Evolutionary conservation across 768 basidiomycete species (phyloP).

Genomic region (Kondoa malvinella): DNA sequence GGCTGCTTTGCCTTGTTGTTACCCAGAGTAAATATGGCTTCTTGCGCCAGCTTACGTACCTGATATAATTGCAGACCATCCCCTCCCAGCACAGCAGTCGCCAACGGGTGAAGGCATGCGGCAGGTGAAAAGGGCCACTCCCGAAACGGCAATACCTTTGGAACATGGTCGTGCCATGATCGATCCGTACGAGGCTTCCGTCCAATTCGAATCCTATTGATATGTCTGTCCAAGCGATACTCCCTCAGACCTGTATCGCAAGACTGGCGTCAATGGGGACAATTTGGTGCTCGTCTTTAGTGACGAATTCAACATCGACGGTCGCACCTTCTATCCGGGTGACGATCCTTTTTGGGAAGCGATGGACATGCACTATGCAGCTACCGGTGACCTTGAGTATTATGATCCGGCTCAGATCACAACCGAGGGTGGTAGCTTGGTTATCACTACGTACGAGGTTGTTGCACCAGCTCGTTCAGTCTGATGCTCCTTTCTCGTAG

Average conservation of each 20-base stretch:
- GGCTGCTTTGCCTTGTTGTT: no score
- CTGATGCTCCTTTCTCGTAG: slow-evolving; percentile 6
- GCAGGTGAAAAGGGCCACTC: no score
- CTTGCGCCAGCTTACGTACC: no score
- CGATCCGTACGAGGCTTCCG: no score
- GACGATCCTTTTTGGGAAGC: slow-evolving; percentile 40
- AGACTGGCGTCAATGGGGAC: slow-evolving; percentile 8
- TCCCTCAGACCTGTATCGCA: background rate
- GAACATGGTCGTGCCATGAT: no score
- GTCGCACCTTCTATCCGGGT: slow-evolving; percentile 49
- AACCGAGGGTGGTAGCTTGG: slow-evolving; percentile 31
- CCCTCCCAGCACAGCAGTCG: no score
- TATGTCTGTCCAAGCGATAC: no score
- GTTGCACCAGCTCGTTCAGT: background rate
- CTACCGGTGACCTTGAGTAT: slow-evolving; percentile 30
- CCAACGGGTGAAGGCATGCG: no score
- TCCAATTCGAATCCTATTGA: no score
- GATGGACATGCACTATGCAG: slow-evolving; percentile 36
- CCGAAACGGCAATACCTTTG: no score
- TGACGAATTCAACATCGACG: slow-evolving; percentile 64
- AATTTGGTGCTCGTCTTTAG: slow-evolving; percentile 62
- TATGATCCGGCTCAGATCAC: slow-evolving; percentile 34
- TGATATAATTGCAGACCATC: no score
- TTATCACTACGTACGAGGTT: slow-evolving; percentile 23
- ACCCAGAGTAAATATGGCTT: no score